Percentiles rank a stretch among this genome's conserved stretches.
Evolutionary conservation across 768 basidiomycete species (phyloP).

Genomic region (Psilocybe sp.): DNA sequence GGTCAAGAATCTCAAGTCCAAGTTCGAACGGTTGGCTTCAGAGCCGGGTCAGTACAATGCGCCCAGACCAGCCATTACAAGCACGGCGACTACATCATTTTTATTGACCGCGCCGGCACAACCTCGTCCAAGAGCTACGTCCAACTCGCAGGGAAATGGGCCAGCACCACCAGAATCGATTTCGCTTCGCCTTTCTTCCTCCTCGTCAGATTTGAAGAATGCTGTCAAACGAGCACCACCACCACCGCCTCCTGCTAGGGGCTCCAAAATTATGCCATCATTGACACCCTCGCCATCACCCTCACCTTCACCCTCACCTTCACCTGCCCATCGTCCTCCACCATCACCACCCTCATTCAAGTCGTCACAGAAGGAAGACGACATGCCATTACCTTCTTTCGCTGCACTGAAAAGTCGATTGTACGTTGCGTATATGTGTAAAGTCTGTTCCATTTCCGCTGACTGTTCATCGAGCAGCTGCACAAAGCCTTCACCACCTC

Average conservation of each 20-base stretch:
- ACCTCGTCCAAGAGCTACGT: slow-evolving; percentile 39
- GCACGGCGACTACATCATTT: slow-evolving; percentile 16
- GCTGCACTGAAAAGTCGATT: slow-evolving; percentile 19
- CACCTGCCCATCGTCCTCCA: slow-evolving; percentile 49
- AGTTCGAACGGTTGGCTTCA: slow-evolving; percentile 66
- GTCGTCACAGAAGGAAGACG: slow-evolving; percentile 10
- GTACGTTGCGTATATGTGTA: slow-evolving; percentile 16
- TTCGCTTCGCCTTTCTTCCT: slow-evolving; percentile 44
- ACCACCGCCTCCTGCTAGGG: slow-evolving; percentile 53
- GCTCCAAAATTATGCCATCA: slow-evolving; percentile 26
- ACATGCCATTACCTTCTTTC: slow-evolving; percentile 9
- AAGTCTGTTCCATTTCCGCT: slow-evolving; percentile 1
- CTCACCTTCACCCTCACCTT: slow-evolving; percentile 38
- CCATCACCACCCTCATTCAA: slow-evolving; percentile 42
- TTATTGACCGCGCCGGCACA: slow-evolving; percentile 28
- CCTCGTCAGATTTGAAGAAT: slow-evolving; percentile 52
- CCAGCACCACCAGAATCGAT: slow-evolving; percentile 17
- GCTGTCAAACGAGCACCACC: slow-evolving; percentile 50
- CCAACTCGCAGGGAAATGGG: slow-evolving; percentile 27
- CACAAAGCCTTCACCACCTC: slow-evolving; percentile 3
- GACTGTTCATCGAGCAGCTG: slow-evolving; percentile 5
- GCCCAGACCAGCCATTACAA: slow-evolving; percentile 4
- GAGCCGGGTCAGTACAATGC: slow-evolving; percentile 19
- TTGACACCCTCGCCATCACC: slow-evolving; percentile 38
- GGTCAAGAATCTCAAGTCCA: slow-evolving; percentile 67